phyloP scores from a whole-genome alignment of 768 basidiomycete species.

The Phylloporus arenicola region DNA sequence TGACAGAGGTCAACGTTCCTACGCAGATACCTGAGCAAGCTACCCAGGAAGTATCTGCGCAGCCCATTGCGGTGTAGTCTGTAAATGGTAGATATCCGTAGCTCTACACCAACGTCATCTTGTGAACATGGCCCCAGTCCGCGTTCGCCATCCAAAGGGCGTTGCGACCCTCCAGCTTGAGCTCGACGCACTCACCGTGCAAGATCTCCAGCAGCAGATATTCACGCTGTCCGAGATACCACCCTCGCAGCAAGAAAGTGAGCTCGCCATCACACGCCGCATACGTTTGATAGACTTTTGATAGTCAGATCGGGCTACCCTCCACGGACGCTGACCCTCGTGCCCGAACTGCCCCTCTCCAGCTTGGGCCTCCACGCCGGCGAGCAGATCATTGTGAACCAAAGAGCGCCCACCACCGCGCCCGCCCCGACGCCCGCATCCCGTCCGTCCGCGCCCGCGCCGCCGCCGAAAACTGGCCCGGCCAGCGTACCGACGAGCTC shows the following conservation, averaged over 20 bases:
- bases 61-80: constrained; percentile 12
- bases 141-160: constrained; percentile 82
- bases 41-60: background rate
- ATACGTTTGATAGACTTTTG: background rate
- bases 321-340: constrained; percentile 62
- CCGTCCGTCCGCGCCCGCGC: constrained; percentile 11
- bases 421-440: constrained; percentile 9
- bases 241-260: constrained; percentile 74
- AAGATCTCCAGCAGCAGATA: constrained; percentile 72
- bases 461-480: constrained; percentile 34
- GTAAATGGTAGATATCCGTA: constrained; percentile 8
- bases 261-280: constrained; percentile 26
- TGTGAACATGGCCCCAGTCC: constrained; percentile 57
- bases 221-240: constrained; percentile 61
- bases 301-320: constrained; percentile 84
- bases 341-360: constrained; percentile 69
- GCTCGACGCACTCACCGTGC: constrained; percentile 57
- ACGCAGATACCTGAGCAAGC: constrained; percentile 3
- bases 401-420: constrained; percentile 22
- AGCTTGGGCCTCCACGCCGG: constrained; percentile 72
- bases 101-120: background rate
- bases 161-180: constrained; percentile 72
- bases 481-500: constrained; percentile 59
- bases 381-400: constrained; percentile 82
- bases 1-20: constrained; percentile 19